Percentiles rank a stretch among this genome's conserved stretches.
Conservation (phyloP, 2,329 filamentous ascomycete genomes). For the Sporothrix inflata region DNA sequence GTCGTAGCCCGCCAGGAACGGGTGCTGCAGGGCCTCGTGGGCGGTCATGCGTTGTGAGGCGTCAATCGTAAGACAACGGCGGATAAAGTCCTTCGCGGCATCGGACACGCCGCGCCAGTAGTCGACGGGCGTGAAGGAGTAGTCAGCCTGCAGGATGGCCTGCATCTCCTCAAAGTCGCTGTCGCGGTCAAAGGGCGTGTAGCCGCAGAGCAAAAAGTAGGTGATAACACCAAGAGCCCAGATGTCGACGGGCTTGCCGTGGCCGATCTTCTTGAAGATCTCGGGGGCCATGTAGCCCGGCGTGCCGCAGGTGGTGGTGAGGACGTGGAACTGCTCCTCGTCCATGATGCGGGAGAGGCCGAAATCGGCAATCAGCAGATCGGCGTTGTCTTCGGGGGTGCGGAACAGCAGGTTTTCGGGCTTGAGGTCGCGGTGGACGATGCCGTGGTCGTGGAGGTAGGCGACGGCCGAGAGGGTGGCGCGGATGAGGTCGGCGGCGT, state of each 20-base stretch:
- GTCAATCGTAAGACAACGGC: conserved; percentile 87
- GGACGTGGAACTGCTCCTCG: conserved; percentile 95
- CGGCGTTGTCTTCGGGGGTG: conserved; percentile 96
- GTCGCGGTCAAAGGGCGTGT: conserved; percentile 97
- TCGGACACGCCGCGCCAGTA: conserved; percentile 96
- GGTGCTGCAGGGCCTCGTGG: conserved; percentile 72
- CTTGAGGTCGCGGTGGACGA: conserved; percentile 96
- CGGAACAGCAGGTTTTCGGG: conserved; percentile 96
- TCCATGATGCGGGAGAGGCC: conserved; percentile 97
- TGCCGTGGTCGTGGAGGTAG: conserved; percentile 97
- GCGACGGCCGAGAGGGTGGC: conserved; percentile 96
- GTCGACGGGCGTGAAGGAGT: conserved; percentile 89
- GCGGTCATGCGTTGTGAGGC: conserved; percentile 86
- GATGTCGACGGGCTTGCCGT: conserved; percentile 96
- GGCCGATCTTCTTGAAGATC: conserved; percentile 98
- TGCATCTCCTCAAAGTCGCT: conserved; percentile 99
- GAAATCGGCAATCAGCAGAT: conserved; percentile 96
- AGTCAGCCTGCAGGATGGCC: conserved; percentile 94
- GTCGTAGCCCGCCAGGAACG: conserved; percentile 63
- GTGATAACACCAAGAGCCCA: conserved; percentile 99
- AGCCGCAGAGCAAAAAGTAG: conserved; percentile 96
- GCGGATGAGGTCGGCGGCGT: conserved; percentile 92
- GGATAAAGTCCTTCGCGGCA: conserved; percentile 88
- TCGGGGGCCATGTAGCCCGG: conserved; percentile 99
- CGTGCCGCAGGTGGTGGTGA: conserved; percentile 96